phyloP scores from a whole-genome alignment of 2,329 filamentous ascomycete genomes.

The Trichoderma sp. region DNA sequence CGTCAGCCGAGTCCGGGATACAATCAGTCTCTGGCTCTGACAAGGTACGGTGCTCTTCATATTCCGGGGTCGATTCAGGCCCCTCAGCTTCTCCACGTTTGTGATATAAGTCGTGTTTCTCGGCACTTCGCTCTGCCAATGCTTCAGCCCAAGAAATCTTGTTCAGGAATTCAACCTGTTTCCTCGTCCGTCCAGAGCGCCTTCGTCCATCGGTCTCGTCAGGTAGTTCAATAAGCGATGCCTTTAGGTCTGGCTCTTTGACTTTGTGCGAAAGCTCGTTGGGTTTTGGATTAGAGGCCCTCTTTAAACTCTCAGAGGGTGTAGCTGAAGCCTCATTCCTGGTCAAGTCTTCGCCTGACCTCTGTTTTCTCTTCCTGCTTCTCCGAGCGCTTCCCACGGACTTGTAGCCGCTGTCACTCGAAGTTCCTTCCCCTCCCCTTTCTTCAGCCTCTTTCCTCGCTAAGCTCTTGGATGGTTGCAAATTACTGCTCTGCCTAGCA shows the following conservation, averaged over 20 bases:
- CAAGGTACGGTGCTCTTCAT: neutral
- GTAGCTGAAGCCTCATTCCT: neutral
- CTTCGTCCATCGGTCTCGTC: conserved; percentile 22
- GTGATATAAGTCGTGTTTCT: conserved; percentile 22
- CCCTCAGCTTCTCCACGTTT: conserved; percentile 15
- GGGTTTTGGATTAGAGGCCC: neutral
- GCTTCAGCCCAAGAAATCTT: conserved; percentile 33
- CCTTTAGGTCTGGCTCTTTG: neutral
- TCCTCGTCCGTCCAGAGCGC: conserved; percentile 31
- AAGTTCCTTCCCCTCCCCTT: neutral
- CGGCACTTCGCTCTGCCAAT: conserved; percentile 18
- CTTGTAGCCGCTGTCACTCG: conserved; percentile 8
- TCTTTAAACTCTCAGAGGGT: neutral
- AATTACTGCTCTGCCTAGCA: neutral
- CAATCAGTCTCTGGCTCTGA: conserved; percentile 5
- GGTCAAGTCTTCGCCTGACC: neutral
- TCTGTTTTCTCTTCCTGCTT: conserved; percentile 12
- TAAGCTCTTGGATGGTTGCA: neutral
- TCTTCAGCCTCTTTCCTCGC: neutral
- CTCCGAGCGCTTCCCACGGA: neutral
- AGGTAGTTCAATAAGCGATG: conserved; percentile 11
- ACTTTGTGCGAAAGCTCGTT: neutral
- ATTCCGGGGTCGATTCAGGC: neutral
- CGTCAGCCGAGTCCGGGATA: conserved; percentile 10
- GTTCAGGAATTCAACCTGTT: conserved; percentile 31